A percentile compares a stretch with the other conserved stretches of the same genome.
Evolutionary conservation across 768 basidiomycete species (phyloP).

Genomic region (Candolleomyces efflorescens): DNA sequence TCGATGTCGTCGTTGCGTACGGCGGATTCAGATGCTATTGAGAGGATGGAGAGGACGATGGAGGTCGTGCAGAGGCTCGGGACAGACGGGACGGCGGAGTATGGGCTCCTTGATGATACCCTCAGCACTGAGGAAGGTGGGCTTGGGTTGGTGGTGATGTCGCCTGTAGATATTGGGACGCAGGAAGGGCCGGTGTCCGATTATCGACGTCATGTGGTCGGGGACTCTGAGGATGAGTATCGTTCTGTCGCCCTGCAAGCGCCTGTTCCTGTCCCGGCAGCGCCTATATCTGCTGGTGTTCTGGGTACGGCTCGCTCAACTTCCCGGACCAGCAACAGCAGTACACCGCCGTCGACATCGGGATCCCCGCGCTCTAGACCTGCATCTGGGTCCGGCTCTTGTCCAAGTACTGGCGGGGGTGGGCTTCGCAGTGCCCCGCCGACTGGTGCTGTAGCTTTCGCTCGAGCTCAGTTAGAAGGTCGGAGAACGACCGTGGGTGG

Average conservation of each 20-base stretch:
- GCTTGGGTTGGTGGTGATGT: neutral
- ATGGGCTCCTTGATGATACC: neutral
- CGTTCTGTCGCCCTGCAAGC: neutral
- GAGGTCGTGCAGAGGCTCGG: slow-evolving; percentile 61
- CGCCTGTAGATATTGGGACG: neutral
- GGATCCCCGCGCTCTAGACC: neutral
- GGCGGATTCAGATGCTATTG: slow-evolving; percentile 65
- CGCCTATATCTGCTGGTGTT: neutral
- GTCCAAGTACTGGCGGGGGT: neutral
- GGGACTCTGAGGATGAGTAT: neutral
- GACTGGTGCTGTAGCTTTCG: too few relatives aligned
- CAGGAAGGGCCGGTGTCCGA: neutral
- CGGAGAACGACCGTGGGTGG: neutral
- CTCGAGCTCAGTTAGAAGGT: too few relatives aligned
- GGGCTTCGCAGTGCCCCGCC: neutral
- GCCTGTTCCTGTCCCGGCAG: neutral
- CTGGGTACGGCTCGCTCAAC: neutral
- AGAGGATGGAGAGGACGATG: slow-evolving; percentile 60
- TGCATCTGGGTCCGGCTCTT: neutral
- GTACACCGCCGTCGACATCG: neutral
- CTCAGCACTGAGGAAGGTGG: neutral
- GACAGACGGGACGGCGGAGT: neutral
- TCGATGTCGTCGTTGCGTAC: slow-evolving; percentile 58
- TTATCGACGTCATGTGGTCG: neutral
- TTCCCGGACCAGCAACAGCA: too few relatives aligned